Conservation (phyloP, 108 stramenopile species). For the Discostella stelligeroides region DNA sequence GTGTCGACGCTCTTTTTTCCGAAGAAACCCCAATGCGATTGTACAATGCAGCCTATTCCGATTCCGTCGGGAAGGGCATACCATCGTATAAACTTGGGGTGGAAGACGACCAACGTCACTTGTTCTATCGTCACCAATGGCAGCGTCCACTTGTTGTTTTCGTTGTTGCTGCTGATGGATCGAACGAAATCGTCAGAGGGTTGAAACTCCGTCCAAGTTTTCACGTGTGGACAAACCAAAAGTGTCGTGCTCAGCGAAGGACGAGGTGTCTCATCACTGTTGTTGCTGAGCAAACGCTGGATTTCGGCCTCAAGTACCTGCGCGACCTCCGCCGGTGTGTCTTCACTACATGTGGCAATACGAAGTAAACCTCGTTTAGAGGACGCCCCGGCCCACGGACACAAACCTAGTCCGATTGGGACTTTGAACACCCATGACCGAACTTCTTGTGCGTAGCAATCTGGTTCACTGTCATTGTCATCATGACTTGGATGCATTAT, state of each 20-base stretch:
- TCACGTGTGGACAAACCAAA: conserved; percentile 47
- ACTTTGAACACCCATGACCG: conserved; percentile 1
- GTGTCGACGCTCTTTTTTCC: conserved; percentile 34
- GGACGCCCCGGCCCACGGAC: conserved; percentile 1
- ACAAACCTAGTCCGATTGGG: conserved; percentile 4
- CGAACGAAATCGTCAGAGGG: conserved; percentile 45
- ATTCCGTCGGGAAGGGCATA: conserved; percentile 37
- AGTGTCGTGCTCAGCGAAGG: conserved; percentile 48
- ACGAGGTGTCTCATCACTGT: background rate
- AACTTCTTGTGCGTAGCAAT: no score
- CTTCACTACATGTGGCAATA: background rate
- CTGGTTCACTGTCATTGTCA: no score
- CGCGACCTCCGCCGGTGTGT: background rate
- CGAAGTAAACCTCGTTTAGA: background rate
- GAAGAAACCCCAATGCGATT: conserved; percentile 23
- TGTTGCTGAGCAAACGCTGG: background rate
- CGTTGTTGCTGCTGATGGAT: conserved; percentile 1
- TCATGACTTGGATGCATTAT: no score
- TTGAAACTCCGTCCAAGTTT: conserved; percentile 45
- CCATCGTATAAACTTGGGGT: conserved; percentile 57
- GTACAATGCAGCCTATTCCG: conserved; percentile 27
- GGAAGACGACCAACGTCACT: conserved; percentile 56
- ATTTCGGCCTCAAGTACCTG: background rate
- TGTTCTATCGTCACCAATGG: conserved; percentile 21
- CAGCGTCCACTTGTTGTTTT: no score